Base-by-base conservation (phyloP, 768 basidiomycete species). In the Pleurotus tuoliensis region DNA sequence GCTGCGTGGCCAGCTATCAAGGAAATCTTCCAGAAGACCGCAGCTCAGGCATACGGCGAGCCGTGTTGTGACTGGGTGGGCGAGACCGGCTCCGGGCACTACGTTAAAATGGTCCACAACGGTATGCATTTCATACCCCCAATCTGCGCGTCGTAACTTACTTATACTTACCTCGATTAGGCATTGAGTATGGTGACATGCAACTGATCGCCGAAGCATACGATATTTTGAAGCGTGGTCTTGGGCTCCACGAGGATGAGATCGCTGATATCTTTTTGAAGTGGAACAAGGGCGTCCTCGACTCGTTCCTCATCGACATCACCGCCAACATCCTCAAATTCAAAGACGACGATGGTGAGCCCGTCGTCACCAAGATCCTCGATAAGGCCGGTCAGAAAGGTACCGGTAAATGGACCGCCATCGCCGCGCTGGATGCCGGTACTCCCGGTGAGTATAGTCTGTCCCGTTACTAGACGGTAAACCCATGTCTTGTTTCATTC, bases 11-110 rank as follows among this genome's bases (percentile, higher is more conserved):
- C 94, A 22, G 80, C 82, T 63, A 98, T 99, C 77, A 95, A 98
- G 81, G 83, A 92, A 60, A 98, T 99, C 67, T 99, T 99, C 88
- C 97, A 99, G 77, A 92, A 92, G 73, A 90, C 96, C 50, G 86
- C 97, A 61, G 97, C 97, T 58, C 94, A 98, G 71, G 92, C 89
- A 60, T 80, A 92, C 55, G 94, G 94, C 60, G 92, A 92, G 64
- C 97, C 97, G 30, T 99, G 97, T 81, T 98, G 96, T 71, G 97
- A 99, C 77, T 99, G 97, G 97, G 96, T 99, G 65, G 97, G 97
- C 46, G 91, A 95, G 74, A 88, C 87, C 59, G 97, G 94, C 58
- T 80, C 92, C 47, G 95, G 94, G 27, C 96, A 98, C 80, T 99
- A 98, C 73, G 96, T 99, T 74, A 99, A 99, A 82, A 98, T 99